Conservation (phyloP, 345 rosid genomes). For the Diplotaxis tenuifolia region DNA sequence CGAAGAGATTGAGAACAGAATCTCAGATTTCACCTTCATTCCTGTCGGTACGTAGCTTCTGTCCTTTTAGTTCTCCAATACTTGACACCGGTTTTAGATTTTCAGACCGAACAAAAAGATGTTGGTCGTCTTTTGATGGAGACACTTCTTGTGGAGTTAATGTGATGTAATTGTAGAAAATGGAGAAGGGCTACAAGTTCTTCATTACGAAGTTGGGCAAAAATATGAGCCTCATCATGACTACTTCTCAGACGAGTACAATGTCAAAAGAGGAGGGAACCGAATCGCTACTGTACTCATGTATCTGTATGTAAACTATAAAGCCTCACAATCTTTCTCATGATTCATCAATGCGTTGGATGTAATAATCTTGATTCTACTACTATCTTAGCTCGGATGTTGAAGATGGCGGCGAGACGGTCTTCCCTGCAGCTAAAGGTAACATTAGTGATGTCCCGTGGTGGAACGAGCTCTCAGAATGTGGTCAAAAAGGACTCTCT, state of each 20-base stretch:
- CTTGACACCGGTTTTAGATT: not conserved
- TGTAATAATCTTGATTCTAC: no score
- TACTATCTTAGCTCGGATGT: slow-evolving; percentile 63
- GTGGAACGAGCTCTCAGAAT: slow-evolving; percentile 83
- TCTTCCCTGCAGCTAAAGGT: slow-evolving; percentile 85
- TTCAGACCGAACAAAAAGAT: not conserved
- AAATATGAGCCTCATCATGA: slow-evolving; percentile 88
- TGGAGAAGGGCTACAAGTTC: slow-evolving; percentile 90
- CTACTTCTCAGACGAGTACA: slow-evolving; percentile 75
- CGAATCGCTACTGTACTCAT: slow-evolving; percentile 87
- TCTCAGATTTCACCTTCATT: slow-evolving; percentile 80
- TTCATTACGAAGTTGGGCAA: slow-evolving; percentile 92
- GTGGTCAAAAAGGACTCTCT: slow-evolving; percentile 76
- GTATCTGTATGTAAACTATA: slow-evolving; percentile 71
- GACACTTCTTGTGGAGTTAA: not conserved
- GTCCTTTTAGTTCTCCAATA: not conserved
- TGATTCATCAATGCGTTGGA: not conserved
- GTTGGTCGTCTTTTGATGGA: no score
- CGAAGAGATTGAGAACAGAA: slow-evolving; percentile 70
- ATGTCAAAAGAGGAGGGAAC: slow-evolving; percentile 76
- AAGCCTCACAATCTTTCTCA: not conserved
- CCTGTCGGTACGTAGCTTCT: slow-evolving; percentile 22
- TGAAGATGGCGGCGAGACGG: slow-evolving; percentile 97
- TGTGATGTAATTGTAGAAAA: slow-evolving; percentile 39
- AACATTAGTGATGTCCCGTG: slow-evolving; percentile 75